phyloP scores from a whole-genome alignment of 805 yeast species.

The Myxozyma neglecta region DNA sequence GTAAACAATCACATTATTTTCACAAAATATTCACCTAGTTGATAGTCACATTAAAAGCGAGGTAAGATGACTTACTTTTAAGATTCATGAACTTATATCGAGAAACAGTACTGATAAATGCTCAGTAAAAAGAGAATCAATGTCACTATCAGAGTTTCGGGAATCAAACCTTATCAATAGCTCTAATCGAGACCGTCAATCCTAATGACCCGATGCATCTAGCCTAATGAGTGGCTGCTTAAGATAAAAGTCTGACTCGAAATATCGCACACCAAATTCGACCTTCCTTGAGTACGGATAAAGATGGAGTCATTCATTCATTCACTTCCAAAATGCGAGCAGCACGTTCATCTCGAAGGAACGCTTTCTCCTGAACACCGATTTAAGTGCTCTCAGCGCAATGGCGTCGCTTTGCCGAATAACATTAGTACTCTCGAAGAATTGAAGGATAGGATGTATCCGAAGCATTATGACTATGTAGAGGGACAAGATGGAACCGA shows the following conservation, averaged over 20 bases:
- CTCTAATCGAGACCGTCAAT: no score
- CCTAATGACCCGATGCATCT: no score
- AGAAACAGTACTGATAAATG: no score
- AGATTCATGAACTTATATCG: no score
- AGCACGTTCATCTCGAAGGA: slow-evolving; percentile 81
- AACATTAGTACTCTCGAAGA: slow-evolving; percentile 63
- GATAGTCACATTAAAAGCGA: no score
- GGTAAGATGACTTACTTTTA: no score
- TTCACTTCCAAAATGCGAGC: slow-evolving; percentile 77
- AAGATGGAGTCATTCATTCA: slow-evolving; percentile 1
- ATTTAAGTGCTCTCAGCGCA: slow-evolving; percentile 65
- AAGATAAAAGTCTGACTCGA: background rate
- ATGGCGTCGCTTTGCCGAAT: slow-evolving; percentile 50
- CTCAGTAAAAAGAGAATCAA: no score
- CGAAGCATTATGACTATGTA: slow-evolving; percentile 57
- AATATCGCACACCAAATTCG: background rate
- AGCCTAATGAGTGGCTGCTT: background rate
- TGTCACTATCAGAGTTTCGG: no score
- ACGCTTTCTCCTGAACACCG: slow-evolving; percentile 72
- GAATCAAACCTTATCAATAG: no score
- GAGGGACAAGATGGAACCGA: slow-evolving; percentile 43
- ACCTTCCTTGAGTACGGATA: background rate
- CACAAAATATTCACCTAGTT: no score
- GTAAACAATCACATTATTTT: no score
- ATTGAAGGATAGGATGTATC: slow-evolving; percentile 40